Evolutionary conservation across 352 stramenopile genomes (phyloP).

Genomic region (Pythium dissimile): DNA sequence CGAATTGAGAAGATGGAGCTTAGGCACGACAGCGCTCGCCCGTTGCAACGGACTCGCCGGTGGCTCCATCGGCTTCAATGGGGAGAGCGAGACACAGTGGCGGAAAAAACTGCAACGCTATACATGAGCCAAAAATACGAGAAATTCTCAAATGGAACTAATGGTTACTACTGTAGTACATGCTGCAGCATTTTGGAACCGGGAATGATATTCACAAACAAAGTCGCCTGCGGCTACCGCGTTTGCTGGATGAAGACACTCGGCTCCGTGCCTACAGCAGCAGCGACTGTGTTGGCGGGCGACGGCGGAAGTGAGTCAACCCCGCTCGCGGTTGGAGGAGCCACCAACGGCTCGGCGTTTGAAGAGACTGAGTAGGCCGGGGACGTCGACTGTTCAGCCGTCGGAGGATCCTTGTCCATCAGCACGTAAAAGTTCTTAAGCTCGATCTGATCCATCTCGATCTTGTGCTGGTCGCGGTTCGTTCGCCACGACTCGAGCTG

Average conservation of each 20-base stretch:
- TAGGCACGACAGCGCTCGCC: background rate
- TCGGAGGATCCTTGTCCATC: conserved; percentile 2
- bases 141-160: too few relatives aligned
- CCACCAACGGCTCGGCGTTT: background rate
- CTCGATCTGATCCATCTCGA: conserved; percentile 13
- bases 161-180: too few relatives aligned
- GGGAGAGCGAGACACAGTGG: background rate
- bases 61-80: conserved; percentile 14
- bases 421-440: conserved; percentile 18
- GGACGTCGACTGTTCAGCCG: background rate
- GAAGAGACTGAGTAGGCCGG: background rate
- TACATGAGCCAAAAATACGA: too few relatives aligned
- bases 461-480: conserved; percentile 18
- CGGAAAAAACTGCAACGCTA: background rate
- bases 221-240: too few relatives aligned
- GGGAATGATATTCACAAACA: too few relatives aligned
- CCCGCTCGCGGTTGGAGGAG: too few relatives aligned
- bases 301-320: too few relatives aligned
- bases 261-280: too few relatives aligned
- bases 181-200: too few relatives aligned
- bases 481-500: conserved; percentile 21
- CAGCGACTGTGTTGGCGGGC: too few relatives aligned
- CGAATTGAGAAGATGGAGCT: conserved; percentile 13
- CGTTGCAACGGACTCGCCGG: background rate
- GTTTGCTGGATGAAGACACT: too few relatives aligned